Evolutionary conservation across 495 filamentous ascomycete species (phyloP).

Genomic region (Xylaria bambusicola): DNA sequence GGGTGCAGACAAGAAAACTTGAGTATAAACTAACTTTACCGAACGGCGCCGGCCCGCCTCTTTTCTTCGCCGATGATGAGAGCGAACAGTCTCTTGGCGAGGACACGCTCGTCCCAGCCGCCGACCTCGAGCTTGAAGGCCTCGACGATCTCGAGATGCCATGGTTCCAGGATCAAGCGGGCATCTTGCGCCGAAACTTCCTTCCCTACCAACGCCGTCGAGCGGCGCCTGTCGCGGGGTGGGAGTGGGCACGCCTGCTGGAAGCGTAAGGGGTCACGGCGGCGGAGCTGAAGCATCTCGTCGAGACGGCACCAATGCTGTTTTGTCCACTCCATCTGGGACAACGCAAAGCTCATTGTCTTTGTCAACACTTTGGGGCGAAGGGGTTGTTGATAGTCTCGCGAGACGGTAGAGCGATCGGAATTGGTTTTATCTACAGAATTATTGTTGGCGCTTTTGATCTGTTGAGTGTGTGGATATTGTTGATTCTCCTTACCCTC

Average conservation of each 20-base stretch:
- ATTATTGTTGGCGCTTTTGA: slow-evolving; percentile 10
- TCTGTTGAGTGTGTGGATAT: slow-evolving; percentile 8
- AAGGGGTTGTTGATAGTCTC: not conserved
- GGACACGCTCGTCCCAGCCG: slow-evolving; percentile 45
- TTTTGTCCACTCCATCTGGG: slow-evolving; percentile 41
- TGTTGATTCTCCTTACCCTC: slow-evolving; percentile 23
- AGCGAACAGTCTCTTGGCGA: slow-evolving; percentile 54
- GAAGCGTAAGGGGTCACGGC: slow-evolving; percentile 29
- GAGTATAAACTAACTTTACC: not conserved
- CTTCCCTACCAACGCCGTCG: slow-evolving; percentile 37
- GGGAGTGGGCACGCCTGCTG: slow-evolving; percentile 23
- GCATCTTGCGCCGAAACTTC: slow-evolving; percentile 37
- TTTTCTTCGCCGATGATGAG: slow-evolving; percentile 50
- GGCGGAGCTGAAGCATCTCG: slow-evolving; percentile 36
- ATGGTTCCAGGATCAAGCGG: slow-evolving; percentile 44
- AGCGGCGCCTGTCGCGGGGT: slow-evolving; percentile 10
- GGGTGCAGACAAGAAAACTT: too few species aligned
- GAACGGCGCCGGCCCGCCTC: slow-evolving; percentile 19
- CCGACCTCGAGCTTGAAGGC: slow-evolving; percentile 45
- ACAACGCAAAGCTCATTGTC: slow-evolving; percentile 24
- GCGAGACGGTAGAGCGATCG: not conserved
- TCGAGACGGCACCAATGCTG: slow-evolving; percentile 46
- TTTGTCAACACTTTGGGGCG: too few species aligned
- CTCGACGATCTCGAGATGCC: slow-evolving; percentile 56
- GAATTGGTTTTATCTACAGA: slow-evolving; percentile 3